Evolutionary conservation across 1,139 yeast species (phyloP).

Genomic region (Suhomyces maxii): DNA sequence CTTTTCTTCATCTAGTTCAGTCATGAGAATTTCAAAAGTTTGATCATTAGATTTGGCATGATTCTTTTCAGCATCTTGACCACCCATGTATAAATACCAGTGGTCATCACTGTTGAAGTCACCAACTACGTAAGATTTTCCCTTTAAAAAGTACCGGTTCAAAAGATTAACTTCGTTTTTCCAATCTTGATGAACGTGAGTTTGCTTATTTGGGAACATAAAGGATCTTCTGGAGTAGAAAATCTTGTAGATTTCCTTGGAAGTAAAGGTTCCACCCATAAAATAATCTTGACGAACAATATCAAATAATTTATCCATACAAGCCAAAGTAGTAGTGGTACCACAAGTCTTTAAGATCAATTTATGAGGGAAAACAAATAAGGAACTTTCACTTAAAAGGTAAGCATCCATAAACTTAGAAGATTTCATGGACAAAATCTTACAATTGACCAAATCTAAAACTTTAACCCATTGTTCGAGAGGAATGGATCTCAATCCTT

Average conservation of each 20-base stretch:
- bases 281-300: constrained; percentile 37
- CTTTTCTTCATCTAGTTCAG: constrained; percentile 63
- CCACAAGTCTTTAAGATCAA: constrained; percentile 93
- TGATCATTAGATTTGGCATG: constrained; percentile 47
- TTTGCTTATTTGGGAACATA: constrained; percentile 88
- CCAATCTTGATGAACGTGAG: constrained; percentile 84
- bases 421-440: constrained; percentile 77
- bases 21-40: constrained; percentile 90
- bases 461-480: constrained; percentile 68
- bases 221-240: constrained; percentile 90
- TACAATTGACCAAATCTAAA: constrained; percentile 83
- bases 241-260: constrained; percentile 56
- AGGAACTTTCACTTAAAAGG: constrained; percentile 82
- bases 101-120: constrained; percentile 72
- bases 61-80: constrained; percentile 16
- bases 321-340: constrained; percentile 85
- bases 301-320: constrained; percentile 65
- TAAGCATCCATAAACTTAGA: constrained; percentile 75
- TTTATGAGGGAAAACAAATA: constrained; percentile 87
- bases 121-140: constrained; percentile 80
- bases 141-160: constrained; percentile 59
- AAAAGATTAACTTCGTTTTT: constrained; percentile 71
- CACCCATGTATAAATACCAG: constrained; percentile 85
- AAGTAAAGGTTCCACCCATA: constrained; percentile 16
- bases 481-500: constrained; percentile 66